phyloP scores from a whole-genome alignment of 148 eudicot genomes.

The Chenopodium suecicum region DNA sequence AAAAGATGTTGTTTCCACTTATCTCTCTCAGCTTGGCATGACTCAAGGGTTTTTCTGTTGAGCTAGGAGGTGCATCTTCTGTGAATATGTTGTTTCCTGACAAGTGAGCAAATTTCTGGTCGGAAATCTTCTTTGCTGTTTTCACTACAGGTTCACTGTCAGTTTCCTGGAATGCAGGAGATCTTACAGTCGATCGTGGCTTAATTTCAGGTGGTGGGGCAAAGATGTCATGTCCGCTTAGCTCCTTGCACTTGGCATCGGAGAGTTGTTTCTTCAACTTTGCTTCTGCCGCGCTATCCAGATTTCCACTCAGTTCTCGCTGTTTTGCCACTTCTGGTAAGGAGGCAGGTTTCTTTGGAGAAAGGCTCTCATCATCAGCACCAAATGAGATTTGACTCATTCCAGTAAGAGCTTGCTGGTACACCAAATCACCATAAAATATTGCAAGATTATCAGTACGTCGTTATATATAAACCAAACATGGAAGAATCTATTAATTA shows the following conservation, averaged over 20 bases:
- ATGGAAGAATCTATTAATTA: not conserved
- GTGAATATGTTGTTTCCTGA: constrained; percentile 86
- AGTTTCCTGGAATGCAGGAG: constrained; percentile 61
- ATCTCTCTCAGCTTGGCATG: constrained; percentile 84
- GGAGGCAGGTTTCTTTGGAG: constrained; percentile 72
- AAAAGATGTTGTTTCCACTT: constrained; percentile 78
- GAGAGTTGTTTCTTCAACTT: constrained; percentile 71
- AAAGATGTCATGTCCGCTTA: constrained; percentile 77
- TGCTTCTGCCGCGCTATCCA: constrained; percentile 56
- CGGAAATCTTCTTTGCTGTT: constrained; percentile 80
- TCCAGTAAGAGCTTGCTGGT: constrained; percentile 78
- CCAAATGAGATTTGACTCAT: constrained; percentile 87
- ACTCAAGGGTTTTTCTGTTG: constrained; percentile 78
- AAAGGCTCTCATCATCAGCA: constrained; percentile 59
- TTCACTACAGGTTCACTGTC: constrained; percentile 54
- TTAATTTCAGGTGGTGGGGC: constrained; percentile 75
- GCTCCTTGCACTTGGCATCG: constrained; percentile 76
- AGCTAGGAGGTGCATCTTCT: constrained; percentile 49
- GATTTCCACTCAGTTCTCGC: constrained; percentile 77
- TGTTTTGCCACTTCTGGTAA: constrained; percentile 85
- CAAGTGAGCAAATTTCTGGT: constrained; percentile 78
- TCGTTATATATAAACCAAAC: not conserved
- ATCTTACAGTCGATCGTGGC: constrained; percentile 58
- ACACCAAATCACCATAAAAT: constrained; percentile 18
- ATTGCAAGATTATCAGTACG: constrained; percentile 11